Base-by-base conservation (phyloP, 306 rosid species). In the Luffa aegyptiaca region DNA sequence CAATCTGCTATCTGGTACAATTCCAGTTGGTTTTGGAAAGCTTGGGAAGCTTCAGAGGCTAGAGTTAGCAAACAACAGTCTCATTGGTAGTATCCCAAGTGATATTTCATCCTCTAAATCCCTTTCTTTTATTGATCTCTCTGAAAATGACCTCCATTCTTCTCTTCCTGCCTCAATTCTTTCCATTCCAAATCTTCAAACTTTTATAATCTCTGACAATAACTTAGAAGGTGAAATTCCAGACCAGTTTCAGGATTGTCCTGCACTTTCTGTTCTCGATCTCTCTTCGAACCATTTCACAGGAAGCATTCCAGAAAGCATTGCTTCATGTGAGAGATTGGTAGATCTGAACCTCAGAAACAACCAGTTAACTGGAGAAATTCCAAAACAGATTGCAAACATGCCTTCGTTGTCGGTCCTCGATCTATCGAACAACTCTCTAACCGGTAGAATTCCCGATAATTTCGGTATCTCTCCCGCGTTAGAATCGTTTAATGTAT, bases 391-490 rank as follows among this genome's bases (percentile, higher is more conserved):
- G 74, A 78, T 95, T 49, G 88, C 94, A 12, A 88, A 79, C 82
- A 93, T 95, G 97, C 91, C 97, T 33, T 75, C 96, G 53, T 79
- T 95, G 84, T 89, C 99, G 78, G 85, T 88, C 78, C 93, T 95
- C 66, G 97, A 95, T 85, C 91, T 95, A 77, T 93, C 97, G 81
- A 93, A 91, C 86, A 95, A 95, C 88, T 90, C 97, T n/a, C 85
- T 95, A 1, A 86, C 90, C 33, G 99, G 99, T 35, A 88, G 87
- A 75, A 89, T 95, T 82, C 99, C 99, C 0, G 90, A 86, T 35
- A 91, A 80, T 84, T 91, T 95, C 11, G 99, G 99, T 41, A 77
- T 89, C 78, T 89, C 99, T 44, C 99, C 99, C 12, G 97, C 99
- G 37, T 80, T 93, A 58, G 99, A 95, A 86, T 85, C 91, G 35